phyloP scores from a whole-genome alignment of 176 grass and related monocot genomes.

The Cenchrus americanus region DNA sequence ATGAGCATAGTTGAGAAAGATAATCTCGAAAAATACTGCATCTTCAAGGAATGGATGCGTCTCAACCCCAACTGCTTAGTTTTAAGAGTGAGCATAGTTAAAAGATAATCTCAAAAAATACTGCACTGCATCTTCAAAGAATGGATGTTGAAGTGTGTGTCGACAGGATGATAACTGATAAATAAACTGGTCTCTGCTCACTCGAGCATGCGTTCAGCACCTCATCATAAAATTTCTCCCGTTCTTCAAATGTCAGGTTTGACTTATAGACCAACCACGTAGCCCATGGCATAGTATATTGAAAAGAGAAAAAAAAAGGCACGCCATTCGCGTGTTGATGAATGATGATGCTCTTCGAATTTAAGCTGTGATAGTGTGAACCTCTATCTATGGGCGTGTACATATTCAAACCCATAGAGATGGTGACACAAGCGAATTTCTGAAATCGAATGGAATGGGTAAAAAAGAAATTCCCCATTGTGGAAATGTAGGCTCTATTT shows the following conservation, averaged over 20 bases:
- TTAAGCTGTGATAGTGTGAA: no score
- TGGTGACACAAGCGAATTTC: no score
- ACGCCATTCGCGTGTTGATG: background rate
- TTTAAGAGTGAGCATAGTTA: background rate
- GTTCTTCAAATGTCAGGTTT: background rate
- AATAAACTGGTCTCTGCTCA: background rate
- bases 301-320: background rate
- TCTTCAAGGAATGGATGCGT: no score
- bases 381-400: no score
- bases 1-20: no score
- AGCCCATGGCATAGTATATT: background rate
- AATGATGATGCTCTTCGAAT: background rate
- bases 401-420: background rate
- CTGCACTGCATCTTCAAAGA: background rate
- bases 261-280: background rate
- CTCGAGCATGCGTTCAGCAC: background rate
- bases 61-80: no score
- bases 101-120: no score
- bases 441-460: no score
- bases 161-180: background rate
- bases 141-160: background rate
- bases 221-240: background rate
- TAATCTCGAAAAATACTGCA: no score
- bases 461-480: no score
- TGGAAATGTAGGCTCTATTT: no score